A percentile compares a stretch with the other conserved stretches of the same genome.
These are phyloP conservation scores for Acacia concinna DNA, from an alignment of 331 rosid genomes.

Conservation along the genomic window DNA sequence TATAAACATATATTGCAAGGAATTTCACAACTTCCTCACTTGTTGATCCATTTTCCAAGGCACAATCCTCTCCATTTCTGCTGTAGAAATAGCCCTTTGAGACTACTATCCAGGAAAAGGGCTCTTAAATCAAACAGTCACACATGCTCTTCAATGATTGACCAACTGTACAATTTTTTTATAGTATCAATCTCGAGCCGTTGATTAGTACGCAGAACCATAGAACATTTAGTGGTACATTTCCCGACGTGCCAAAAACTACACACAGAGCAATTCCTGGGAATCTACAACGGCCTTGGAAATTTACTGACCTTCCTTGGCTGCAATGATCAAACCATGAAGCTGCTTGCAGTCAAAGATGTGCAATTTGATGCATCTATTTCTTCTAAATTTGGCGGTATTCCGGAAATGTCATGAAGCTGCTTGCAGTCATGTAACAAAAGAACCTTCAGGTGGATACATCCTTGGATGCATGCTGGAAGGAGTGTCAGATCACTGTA, in stretches of 20 bases:
- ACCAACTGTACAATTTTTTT: background rate
- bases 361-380: constrained; percentile 34
- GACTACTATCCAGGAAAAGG: background rate
- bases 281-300: constrained; percentile 1
- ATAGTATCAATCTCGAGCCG: background rate
- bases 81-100: background rate
- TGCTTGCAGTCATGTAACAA: constrained; percentile 11
- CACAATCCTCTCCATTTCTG: constrained; percentile 22
- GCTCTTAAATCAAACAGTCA: constrained; percentile 27
- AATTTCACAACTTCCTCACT: constrained; percentile 9
- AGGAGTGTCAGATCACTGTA: constrained; percentile 12
- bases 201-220: constrained; percentile 12
- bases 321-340: constrained; percentile 36
- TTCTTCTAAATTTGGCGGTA: constrained; percentile 19
- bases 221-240: background rate
- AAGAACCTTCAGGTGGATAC: constrained; percentile 24
- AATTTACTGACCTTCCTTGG: constrained; percentile 13
- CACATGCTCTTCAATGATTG: constrained; percentile 10
- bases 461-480: constrained; percentile 32
- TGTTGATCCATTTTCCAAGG: constrained; percentile 1
- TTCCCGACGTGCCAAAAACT: constrained; percentile 17
- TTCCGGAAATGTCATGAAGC: constrained; percentile 24
- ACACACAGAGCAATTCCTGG: constrained; percentile 24
- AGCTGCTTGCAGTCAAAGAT: no score
- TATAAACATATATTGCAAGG: constrained; percentile 9